These are phyloP conservation scores for Chimonanthus salicifolius DNA, from an alignment of 164 flowering plant species.

Conservation along the genomic window DNA sequence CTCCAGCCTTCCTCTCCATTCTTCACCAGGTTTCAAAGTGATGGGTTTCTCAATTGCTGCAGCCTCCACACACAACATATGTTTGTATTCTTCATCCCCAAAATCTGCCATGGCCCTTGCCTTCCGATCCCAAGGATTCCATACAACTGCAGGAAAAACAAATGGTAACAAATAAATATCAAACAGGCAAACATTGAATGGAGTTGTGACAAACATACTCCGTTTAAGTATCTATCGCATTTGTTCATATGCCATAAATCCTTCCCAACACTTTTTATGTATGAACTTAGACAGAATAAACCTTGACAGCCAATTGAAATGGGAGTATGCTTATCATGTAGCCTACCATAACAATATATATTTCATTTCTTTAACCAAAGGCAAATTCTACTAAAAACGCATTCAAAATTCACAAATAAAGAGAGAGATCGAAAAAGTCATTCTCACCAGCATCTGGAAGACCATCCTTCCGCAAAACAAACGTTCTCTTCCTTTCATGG, in stretches of 20 bases:
- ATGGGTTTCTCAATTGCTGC: constrained; percentile 65
- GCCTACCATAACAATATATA: too few species aligned
- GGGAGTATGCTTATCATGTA: too few species aligned
- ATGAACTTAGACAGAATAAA: too few species aligned
- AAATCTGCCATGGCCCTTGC: constrained; percentile 69
- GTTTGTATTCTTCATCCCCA: constrained; percentile 77
- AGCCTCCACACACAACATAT: constrained; percentile 76
- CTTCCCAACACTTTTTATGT: too few species aligned
- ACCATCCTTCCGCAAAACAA: constrained; percentile 50
- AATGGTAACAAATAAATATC: background rate
- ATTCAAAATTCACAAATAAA: background rate
- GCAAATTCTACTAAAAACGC: too few species aligned
- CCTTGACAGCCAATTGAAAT: too few species aligned
- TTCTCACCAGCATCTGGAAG: constrained; percentile 39
- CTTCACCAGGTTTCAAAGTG: constrained; percentile 81
- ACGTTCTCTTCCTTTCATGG: constrained; percentile 91
- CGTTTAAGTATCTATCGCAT: too few species aligned
- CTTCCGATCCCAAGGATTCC: constrained; percentile 87
- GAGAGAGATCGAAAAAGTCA: background rate
- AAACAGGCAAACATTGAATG: too few species aligned
- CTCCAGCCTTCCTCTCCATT: constrained; percentile 73
- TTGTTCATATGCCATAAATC: too few species aligned
- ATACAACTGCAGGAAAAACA: constrained; percentile 42
- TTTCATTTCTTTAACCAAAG: too few species aligned
- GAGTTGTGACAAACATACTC: too few species aligned